Percentiles rank a stretch among this genome's conserved stretches.
phyloP scores from a whole-genome alignment of 371 early-diverging fungal genomes.

The Lichtheimia corymbifera region DNA sequence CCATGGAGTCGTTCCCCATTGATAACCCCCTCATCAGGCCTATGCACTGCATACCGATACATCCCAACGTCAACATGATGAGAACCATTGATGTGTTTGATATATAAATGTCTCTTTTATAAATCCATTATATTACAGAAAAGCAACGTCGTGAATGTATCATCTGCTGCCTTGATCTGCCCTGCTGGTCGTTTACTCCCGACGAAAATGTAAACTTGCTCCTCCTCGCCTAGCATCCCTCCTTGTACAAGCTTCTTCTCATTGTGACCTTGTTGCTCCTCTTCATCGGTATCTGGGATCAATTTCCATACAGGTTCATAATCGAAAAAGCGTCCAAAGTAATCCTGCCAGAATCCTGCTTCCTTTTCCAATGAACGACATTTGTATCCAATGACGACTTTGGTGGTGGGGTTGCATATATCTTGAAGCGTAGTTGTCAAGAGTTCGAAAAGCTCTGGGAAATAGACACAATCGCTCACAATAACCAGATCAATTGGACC shows the following conservation, averaged over 20 bases:
- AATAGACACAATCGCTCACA: slow-evolving; percentile 61
- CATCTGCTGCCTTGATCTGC: slow-evolving; percentile 53
- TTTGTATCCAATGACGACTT: slow-evolving; percentile 61
- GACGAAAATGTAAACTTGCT: slow-evolving; percentile 49
- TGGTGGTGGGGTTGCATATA: slow-evolving; percentile 39
- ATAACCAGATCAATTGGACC: slow-evolving; percentile 51
- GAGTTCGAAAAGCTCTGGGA: slow-evolving; percentile 56
- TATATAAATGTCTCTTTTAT: too few species aligned
- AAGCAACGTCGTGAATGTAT: slow-evolving; percentile 54
- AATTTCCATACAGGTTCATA: slow-evolving; percentile 54
- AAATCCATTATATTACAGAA: slow-evolving; percentile 44
- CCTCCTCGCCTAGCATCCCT: slow-evolving; percentile 49
- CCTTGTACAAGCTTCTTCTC: slow-evolving; percentile 18
- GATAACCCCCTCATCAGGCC: too few species aligned
- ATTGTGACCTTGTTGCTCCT: background rate
- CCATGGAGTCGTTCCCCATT: too few species aligned
- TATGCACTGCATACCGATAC: too few species aligned
- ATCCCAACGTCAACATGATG: too few species aligned
- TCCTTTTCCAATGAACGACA: slow-evolving; percentile 60
- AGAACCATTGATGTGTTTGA: too few species aligned
- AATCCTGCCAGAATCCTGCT: slow-evolving; percentile 63
- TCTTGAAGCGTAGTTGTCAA: slow-evolving; percentile 47
- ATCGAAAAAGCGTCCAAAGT: slow-evolving; percentile 58
- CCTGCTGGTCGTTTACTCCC: slow-evolving; percentile 34
- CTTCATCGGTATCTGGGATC: slow-evolving; percentile 3